These are phyloP conservation scores for Paspalum vaginatum DNA, from an alignment of 176 grass and related monocot genomes.

Conservation along the genomic window DNA sequence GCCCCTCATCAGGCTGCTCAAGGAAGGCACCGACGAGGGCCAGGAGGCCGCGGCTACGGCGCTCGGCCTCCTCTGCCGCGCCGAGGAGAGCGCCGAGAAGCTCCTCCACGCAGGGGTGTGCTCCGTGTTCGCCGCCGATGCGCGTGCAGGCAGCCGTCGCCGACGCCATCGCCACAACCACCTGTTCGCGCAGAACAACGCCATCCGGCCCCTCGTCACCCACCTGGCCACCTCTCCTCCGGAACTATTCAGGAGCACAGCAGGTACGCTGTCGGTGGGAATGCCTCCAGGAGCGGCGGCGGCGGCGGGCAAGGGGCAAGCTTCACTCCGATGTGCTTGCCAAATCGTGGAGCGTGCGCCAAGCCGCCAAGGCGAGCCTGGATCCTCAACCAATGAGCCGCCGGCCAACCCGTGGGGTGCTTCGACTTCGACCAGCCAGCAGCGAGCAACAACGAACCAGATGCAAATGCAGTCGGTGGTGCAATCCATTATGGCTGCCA, in stretches of 20 bases:
- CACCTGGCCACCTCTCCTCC: constrained; percentile 73
- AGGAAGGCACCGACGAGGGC: constrained; percentile 79
- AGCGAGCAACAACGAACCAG: constrained; percentile 43
- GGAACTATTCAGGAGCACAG: constrained; percentile 91
- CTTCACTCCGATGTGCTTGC: constrained; percentile 78
- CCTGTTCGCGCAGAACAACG: constrained; percentile 70
- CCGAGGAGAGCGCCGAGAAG: constrained; percentile 62
- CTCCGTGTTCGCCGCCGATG: constrained; percentile 68
- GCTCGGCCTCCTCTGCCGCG: constrained; percentile 59
- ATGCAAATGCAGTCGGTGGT: constrained; percentile 72
- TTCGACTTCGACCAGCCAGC: background rate
- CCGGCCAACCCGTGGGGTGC: background rate
- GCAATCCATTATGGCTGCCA: constrained; percentile 54
- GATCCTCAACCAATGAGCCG: constrained; percentile 6
- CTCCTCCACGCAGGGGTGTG: constrained; percentile 66
- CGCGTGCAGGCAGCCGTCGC: constrained; percentile 82
- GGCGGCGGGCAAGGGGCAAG: constrained; percentile 51
- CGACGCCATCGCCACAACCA: constrained; percentile 61
- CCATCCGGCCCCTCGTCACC: constrained; percentile 67
- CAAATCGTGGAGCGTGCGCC: constrained; percentile 38
- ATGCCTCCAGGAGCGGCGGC: background rate
- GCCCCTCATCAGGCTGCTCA: constrained; percentile 76
- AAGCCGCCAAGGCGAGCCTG: constrained; percentile 16
- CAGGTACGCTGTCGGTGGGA: constrained; percentile 57
- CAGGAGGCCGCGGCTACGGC: constrained; percentile 72